These are phyloP conservation scores for Yamagishiella unicocca DNA, from an alignment of 139 green algal species.

Conservation along the genomic window DNA sequence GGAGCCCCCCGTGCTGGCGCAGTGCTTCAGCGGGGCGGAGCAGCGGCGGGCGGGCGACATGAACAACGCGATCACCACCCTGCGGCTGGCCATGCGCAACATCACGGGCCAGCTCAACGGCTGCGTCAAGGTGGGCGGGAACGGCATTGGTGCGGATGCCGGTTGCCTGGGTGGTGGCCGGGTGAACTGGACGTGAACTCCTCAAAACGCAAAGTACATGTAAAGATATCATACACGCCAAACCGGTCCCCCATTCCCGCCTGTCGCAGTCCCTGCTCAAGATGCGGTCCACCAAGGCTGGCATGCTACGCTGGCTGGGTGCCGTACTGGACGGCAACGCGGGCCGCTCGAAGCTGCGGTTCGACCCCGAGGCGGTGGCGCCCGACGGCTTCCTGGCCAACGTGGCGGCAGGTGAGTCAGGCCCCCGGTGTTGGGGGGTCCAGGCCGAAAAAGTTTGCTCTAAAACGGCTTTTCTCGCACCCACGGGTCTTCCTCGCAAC, in stretches of 20 bases:
- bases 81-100: slow-evolving; percentile 70
- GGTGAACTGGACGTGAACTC: too few relatives aligned
- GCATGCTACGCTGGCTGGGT: slow-evolving; percentile 86
- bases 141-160: not conserved
- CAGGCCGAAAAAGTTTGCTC: too few relatives aligned
- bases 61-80: slow-evolving; percentile 49
- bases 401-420: slow-evolving; percentile 62
- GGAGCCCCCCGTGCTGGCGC: slow-evolving; percentile 28
- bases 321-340: slow-evolving; percentile 80
- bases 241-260: not conserved
- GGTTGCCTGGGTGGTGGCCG: too few relatives aligned
- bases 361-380: slow-evolving; percentile 24
- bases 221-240: not conserved
- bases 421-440: too few relatives aligned
- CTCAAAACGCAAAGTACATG: too few relatives aligned
- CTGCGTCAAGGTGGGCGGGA: slow-evolving; percentile 65
- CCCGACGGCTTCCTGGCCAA: slow-evolving; percentile 91
- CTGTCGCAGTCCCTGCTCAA: slow-evolving; percentile 69
- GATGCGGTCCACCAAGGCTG: slow-evolving; percentile 74
- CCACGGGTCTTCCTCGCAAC: too few relatives aligned
- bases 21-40: slow-evolving; percentile 66
- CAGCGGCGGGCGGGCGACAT: slow-evolving; percentile 58
- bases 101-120: slow-evolving; percentile 66
- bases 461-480: too few relatives aligned
- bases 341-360: slow-evolving; percentile 88